phyloP scores from a whole-genome alignment of 371 early-diverging fungal genomes.

The Syncephalis plumigaleata region DNA sequence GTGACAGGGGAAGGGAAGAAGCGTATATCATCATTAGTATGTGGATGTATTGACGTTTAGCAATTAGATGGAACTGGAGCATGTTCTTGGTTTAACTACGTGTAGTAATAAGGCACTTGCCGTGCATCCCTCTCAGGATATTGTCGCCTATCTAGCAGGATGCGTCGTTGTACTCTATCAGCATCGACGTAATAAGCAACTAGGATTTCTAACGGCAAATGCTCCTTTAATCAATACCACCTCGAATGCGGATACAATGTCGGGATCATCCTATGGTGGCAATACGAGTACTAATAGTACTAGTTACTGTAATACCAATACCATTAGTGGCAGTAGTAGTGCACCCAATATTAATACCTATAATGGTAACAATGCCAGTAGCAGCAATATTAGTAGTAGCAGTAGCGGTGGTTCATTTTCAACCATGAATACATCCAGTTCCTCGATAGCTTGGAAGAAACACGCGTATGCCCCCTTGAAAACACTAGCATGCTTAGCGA shows the following conservation, averaged over 20 bases:
- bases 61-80: constrained; percentile 36
- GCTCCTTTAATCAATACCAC: background rate
- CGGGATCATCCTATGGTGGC: constrained; percentile 1
- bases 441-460: constrained; percentile 1
- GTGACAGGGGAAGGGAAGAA: background rate
- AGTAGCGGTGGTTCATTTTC: no score
- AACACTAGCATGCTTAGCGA: constrained; percentile 29
- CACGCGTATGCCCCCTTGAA: constrained; percentile 9
- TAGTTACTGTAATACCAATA: background rate
- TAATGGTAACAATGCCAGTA: no score
- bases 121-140: constrained; percentile 26
- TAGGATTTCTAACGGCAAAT: constrained; percentile 24
- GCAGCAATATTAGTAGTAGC: no score
- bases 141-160: constrained; percentile 61
- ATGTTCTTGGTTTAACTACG: constrained; percentile 40
- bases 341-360: no score
- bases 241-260: background rate
- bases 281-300: no score
- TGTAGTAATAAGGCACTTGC: constrained; percentile 33
- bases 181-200: constrained; percentile 44
- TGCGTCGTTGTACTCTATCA: constrained; percentile 54
- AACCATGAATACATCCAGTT: constrained; percentile 4
- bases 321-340: no score
- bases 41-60: background rate
- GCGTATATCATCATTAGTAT: background rate